These are phyloP conservation scores for Gossypium stocksii DNA, from an alignment of 345 rosid genomes.

Conservation along the genomic window DNA sequence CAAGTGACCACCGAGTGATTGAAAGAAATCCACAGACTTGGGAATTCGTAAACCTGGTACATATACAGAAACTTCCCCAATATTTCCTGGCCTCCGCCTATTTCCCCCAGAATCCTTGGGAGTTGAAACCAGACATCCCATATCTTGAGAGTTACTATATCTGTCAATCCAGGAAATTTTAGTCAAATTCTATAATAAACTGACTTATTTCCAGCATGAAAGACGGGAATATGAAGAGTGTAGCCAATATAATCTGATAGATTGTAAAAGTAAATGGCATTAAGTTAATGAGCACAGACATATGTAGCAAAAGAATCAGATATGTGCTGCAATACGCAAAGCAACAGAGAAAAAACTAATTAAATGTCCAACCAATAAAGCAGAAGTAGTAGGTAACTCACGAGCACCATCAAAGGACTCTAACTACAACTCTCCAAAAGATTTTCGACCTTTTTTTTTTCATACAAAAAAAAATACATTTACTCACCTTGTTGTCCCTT, in stretches of 20 bases:
- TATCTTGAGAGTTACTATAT: slow-evolving; percentile 30
- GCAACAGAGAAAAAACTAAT: slow-evolving; percentile 22
- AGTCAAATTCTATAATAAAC: slow-evolving; percentile 14
- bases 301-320: slow-evolving; percentile 25
- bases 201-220: background rate
- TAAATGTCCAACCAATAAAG: slow-evolving; percentile 69
- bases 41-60: slow-evolving; percentile 97
- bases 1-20: slow-evolving; percentile 60
- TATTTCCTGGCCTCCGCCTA: slow-evolving; percentile 77
- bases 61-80: slow-evolving; percentile 84
- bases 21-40: slow-evolving; percentile 75
- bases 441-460: slow-evolving; percentile 14
- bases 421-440: slow-evolving; percentile 40
- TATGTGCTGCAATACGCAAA: slow-evolving; percentile 26
- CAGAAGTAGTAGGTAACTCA: slow-evolving; percentile 53
- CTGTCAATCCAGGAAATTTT: slow-evolving; percentile 29
- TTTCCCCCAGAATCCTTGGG: slow-evolving; percentile 76
- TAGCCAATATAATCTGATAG: slow-evolving; percentile 20
- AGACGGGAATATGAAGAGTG: background rate
- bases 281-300: slow-evolving; percentile 25
- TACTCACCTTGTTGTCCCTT: slow-evolving; percentile 33
- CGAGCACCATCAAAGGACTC: slow-evolving; percentile 50
- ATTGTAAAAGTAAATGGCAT: background rate
- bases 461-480: background rate
- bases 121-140: slow-evolving; percentile 94